Conservation (phyloP, 1,284 basidiomycete genomes). For the Athelia sp. region DNA sequence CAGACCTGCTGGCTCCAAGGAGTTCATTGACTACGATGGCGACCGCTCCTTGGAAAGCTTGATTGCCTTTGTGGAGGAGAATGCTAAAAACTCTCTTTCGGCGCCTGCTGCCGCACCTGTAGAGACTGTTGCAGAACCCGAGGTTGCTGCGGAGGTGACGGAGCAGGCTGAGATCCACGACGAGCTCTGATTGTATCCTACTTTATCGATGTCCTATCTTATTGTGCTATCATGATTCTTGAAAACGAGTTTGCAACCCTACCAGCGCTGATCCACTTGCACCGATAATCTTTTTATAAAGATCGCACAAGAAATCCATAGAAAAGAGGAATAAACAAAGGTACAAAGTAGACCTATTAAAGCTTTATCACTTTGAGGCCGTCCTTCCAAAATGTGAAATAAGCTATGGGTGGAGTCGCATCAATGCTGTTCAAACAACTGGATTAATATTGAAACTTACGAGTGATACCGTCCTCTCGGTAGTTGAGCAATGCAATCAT, state of each 20-base stretch:
- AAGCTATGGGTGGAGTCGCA: slow-evolving; percentile 48
- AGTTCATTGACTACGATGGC: slow-evolving; percentile 92
- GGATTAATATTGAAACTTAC: slow-evolving; percentile 37
- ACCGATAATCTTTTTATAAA: no score
- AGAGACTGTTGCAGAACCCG: no score
- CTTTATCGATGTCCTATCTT: slow-evolving; percentile 17
- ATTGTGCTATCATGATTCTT: not conserved
- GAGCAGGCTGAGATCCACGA: slow-evolving; percentile 28
- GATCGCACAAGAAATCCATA: slow-evolving; percentile 7
- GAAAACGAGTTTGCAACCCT: not conserved
- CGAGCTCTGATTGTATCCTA: slow-evolving; percentile 21
- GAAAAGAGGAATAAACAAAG: slow-evolving; percentile 6
- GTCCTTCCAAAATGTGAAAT: slow-evolving; percentile 93
- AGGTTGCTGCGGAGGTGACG: slow-evolving; percentile 21
- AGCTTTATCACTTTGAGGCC: slow-evolving; percentile 78
- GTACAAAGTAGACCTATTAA: slow-evolving; percentile 27
- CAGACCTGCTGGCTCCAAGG: slow-evolving; percentile 82
- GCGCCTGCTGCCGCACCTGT: slow-evolving; percentile 24
- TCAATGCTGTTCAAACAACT: not conserved
- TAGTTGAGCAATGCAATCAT: slow-evolving; percentile 90
- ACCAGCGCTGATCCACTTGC: not conserved
- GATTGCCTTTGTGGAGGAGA: slow-evolving; percentile 78
- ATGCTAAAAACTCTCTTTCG: slow-evolving; percentile 69
- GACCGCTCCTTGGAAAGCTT: slow-evolving; percentile 86
- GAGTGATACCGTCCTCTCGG: slow-evolving; percentile 72